Evolutionary conservation across 169 alveolate genomes (phyloP).

Genomic region (Cryptosporidium meleagridis): DNA sequence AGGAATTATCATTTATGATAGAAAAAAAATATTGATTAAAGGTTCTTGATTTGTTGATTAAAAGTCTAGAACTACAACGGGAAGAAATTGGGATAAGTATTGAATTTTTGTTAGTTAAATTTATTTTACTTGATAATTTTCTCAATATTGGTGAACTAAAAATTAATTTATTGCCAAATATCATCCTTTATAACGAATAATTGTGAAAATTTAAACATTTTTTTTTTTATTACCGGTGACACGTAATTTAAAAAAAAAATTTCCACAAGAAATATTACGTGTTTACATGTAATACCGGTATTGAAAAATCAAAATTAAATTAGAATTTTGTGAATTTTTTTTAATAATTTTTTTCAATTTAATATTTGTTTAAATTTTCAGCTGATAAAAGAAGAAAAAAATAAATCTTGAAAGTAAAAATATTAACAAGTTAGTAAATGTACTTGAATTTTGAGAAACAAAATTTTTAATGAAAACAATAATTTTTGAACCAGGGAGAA

Average conservation of each 20-base stretch:
- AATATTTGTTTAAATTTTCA: neutral
- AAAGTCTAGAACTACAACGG: neutral
- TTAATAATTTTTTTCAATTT: neutral
- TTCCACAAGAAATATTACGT: slow-evolving; percentile 11
- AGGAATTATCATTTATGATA: neutral
- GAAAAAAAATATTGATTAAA: neutral
- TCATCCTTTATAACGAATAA: neutral
- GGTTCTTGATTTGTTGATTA: neutral
- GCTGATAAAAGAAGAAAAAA: neutral
- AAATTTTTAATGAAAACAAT: slow-evolving; percentile 27
- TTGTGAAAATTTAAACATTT: neutral
- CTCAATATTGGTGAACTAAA: neutral
- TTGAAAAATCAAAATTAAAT: neutral
- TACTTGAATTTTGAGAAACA: neutral
- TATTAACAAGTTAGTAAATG: neutral
- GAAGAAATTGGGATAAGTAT: neutral
- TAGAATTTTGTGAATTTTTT: neutral
- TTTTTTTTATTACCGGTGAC: neutral
- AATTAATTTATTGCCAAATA: neutral
- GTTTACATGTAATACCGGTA: slow-evolving; percentile 16
- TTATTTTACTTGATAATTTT: neutral
- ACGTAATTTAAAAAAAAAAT: neutral
- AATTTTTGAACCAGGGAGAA: slow-evolving; percentile 55
- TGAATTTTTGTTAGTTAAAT: neutral
- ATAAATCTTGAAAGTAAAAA: neutral